Conservation (phyloP, 2,329 filamentous ascomycete genomes). For the Alternaria tenuissima region DNA sequence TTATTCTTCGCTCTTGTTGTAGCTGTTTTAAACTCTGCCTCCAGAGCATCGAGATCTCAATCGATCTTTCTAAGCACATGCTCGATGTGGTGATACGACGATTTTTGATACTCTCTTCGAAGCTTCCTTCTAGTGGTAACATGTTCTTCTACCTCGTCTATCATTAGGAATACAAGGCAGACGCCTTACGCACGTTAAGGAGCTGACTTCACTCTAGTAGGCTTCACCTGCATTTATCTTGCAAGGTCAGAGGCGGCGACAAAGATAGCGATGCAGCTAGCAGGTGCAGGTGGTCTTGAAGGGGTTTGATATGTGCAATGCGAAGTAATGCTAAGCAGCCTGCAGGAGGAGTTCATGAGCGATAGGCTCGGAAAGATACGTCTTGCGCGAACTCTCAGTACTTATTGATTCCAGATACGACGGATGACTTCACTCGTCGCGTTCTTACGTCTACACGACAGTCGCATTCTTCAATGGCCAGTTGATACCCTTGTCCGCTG, state of each 20-base stretch:
- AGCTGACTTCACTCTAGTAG: not conserved
- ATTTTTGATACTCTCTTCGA: too few species aligned
- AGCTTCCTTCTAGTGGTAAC: too few species aligned
- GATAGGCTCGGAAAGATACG: not conserved
- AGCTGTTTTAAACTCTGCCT: too few species aligned
- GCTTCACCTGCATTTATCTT: not conserved
- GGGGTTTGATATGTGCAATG: not conserved
- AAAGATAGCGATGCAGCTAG: not conserved
- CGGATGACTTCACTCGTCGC: not conserved
- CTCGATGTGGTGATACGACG: too few species aligned
- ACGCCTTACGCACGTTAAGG: too few species aligned
- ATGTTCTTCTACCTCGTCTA: too few species aligned
- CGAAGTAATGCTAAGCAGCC: not conserved
- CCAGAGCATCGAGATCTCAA: too few species aligned
- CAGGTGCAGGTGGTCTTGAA: not conserved
- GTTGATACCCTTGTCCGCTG: slow-evolving; percentile 46
- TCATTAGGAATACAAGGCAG: too few species aligned
- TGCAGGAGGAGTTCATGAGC: not conserved
- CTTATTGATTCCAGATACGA: not conserved
- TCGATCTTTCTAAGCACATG: too few species aligned
- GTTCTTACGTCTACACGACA: not conserved
- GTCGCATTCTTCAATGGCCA: slow-evolving; percentile 42
- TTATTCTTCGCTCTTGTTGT: too few species aligned
- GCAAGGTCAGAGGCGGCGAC: not conserved
- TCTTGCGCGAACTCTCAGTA: not conserved